Base-by-base conservation (phyloP, 805 yeast species). In the Martiniozyma abietophila region DNA sequence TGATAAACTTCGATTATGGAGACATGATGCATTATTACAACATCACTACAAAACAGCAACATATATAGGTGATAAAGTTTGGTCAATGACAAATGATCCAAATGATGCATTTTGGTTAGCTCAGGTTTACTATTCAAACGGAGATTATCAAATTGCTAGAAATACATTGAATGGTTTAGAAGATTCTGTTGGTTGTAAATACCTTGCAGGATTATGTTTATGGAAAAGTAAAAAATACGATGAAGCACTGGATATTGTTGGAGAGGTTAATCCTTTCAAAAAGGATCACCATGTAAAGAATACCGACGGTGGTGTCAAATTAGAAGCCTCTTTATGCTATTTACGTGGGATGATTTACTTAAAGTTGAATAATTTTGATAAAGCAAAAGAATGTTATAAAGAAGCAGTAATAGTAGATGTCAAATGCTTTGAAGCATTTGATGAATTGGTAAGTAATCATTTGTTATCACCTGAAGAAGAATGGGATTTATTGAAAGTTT, bases 101-200 rank as follows among this genome's bases (percentile, higher is more conserved):
- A 83, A 80, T 49, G 97, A 89, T 53, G 96, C 96, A 8, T 89
- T 85, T 56, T 88, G 96, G 96, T 65, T 89, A 20, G 96, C 95
- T 0, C 96, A 89, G 59, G 94, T 82, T 4, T 76, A 80, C 53
- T 84, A 75, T 54, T 64, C 76, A 36, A 74, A 74, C 36, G 89
- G 89, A 8, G 74, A 81, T 50, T 86, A 74, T 55, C 68, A 78
- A 26, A 65, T 96, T 22, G 96, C 94, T 2, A 71, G 85, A 34
- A 77, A 76, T 42, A 56, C 88, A 27, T 64, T 89, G 15, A 58
- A 74, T 12, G 67, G 73, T 10, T 74, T 68, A 44, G 71, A 74
- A 41, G 64, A 66, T 6, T 71, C 80, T 29, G 78, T 83, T 3
- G 71, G 81, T 45, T 86, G 96, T 55, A 61, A 92, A 25, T 86